Base-by-base conservation (phyloP, 192 early-diverging fungal species). In the Coemansia aciculifera region DNA sequence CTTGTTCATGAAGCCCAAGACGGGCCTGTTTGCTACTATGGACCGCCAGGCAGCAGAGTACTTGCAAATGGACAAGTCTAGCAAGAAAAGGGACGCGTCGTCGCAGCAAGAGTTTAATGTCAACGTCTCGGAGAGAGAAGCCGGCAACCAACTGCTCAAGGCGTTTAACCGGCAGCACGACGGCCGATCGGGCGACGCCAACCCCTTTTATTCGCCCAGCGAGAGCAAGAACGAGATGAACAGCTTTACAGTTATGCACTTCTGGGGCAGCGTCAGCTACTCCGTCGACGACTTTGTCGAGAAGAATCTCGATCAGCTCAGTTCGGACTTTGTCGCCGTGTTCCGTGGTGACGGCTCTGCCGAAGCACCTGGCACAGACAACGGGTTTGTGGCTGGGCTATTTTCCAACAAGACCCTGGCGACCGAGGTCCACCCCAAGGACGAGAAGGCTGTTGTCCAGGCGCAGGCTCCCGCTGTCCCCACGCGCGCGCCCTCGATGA, bases 241-340 rank as follows among this genome's bases (percentile, higher is more conserved):
- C 68, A 71, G 65, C 64, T 84, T 84, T 34, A 62, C 67, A 1
- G 63, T 84, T 34, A 31, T 67, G 59, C 81, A 84, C 57, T 84
- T 84, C 65, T 84, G 81, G 81, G 77, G 77, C 67, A 64, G 61
- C 59, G 74, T 76, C 62, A 78, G 71, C 62, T 98, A 96, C 83
- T 84, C 87, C 31, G 83, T 96, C 71, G 88, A 90, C 62, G 94
- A 96, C 63, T 95, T 90, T 83, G 85, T 87, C 39, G 89, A 89
- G 52, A 86, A 88, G 64, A 94, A 98, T 72, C 81, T 86, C 17
- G 93, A 95, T 66, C 86, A 87, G 69, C 77, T 96, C 19, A 91
- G 89, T 77, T 83, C 90, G 0, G 93, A 96, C 75, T 93, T 94
- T 82, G 90, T 97, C 5, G 85, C 90, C 0, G 81, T 95, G 31